Base-by-base conservation (phyloP, 306 rosid genomes). In the Dryas alaskensis region DNA sequence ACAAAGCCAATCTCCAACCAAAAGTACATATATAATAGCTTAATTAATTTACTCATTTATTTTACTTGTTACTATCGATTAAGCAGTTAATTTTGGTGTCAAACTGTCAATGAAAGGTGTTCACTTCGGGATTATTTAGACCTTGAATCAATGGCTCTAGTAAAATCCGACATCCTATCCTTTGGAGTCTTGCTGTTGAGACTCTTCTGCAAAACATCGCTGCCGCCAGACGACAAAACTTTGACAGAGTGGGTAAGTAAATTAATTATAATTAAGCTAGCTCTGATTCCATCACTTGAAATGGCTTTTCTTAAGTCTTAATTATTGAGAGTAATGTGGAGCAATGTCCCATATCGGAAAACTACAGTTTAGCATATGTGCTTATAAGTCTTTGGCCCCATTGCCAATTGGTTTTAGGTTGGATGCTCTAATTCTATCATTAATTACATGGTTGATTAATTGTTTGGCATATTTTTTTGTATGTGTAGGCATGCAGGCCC, bases 131-230 rank as follows among this genome's bases (percentile, higher is more conserved):
- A 80, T 57, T 6, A 47, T 52, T 10, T 71, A 60, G 65, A 70
- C 69, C 70, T 6, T 0, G 84, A 75, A 47, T 65, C 52, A 22
- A 40, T 75, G 40, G 31, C 57, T 22, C 73, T 6, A 10, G 73
- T 63, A 44, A 80, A 80, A 59, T 75, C 58, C 0, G 74, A 80
- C 27, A 43, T 75, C 17, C 73, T 4, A 7, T 70, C 80, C 48
- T 75, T 55, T 48, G 80, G 73, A 69, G 58, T 80, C 37, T 49
- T 80, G 45, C 84, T 80, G 31, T 47, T 80, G 75, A 75, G 84
- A 44, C 16, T 80, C 16, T 80, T 80, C 57, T 75, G 73, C 58
- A 14, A 70, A 75, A 70, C 53, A 16, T 63, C 77, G 25, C 63
- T 62, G 60, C 80, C 50, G 5, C 55, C 16, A 14, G 77, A 64